Percentiles rank a stretch among this genome's conserved stretches.
phyloP scores from a whole-genome alignment of 2,329 filamentous ascomycete species.

The Gaeumannomyces tritici region DNA sequence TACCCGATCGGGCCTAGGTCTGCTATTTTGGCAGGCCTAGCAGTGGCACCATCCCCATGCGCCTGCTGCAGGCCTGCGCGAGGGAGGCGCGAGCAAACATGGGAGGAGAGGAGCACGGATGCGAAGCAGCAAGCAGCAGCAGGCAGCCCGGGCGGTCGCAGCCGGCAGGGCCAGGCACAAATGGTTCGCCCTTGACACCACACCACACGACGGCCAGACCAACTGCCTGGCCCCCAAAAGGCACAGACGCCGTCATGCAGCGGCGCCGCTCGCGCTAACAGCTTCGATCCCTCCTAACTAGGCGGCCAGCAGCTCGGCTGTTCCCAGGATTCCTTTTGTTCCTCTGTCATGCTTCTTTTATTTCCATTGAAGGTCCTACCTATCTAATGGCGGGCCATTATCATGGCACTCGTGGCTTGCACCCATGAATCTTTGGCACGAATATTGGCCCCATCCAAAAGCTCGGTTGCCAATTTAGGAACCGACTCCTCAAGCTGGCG shows the following conservation, averaged over 20 bases:
- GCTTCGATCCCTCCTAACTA: too few relatives aligned
- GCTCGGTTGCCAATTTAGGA: neutral
- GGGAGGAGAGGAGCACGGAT: neutral
- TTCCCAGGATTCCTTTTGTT: neutral
- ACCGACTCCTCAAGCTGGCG: neutral
- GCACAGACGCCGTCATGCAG: neutral
- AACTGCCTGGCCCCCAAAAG: neutral
- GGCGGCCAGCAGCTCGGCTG: too few relatives aligned
- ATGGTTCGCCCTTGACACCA: neutral
- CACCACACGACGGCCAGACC: neutral
- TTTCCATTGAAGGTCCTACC: too few relatives aligned
- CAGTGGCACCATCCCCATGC: neutral
- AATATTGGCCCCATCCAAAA: neutral
- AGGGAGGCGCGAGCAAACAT: neutral
- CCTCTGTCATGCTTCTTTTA: neutral
- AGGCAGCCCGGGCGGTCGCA: too few relatives aligned
- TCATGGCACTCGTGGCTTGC: neutral
- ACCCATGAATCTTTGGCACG: neutral
- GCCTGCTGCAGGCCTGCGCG: neutral
- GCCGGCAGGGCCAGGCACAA: too few relatives aligned
- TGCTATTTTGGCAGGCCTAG: neutral
- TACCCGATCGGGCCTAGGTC: neutral
- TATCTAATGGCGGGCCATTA: too few relatives aligned
- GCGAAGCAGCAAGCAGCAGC: too few relatives aligned
- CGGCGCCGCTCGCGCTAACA: neutral